A percentile compares a stretch with the other conserved stretches of the same genome.
Evolutionary conservation across 179 eudicot genomes (phyloP).

Genomic region (Actinidia chinensis): DNA sequence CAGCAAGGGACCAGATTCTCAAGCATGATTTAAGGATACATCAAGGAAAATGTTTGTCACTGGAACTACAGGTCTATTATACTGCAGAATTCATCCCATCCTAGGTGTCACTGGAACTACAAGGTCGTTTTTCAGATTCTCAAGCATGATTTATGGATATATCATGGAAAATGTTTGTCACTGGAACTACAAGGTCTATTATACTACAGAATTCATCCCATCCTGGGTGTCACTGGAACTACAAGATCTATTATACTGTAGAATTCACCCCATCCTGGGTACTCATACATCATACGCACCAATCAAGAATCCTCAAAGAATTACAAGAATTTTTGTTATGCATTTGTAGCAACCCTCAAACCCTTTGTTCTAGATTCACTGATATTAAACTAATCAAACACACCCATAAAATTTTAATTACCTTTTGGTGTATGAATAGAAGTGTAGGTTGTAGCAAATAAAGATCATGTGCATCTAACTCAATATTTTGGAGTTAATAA

Average conservation of each 20-base stretch:
- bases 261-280: not conserved
- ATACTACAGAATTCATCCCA: not conserved
- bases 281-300: not conserved
- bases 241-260: not conserved
- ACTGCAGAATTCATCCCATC: not conserved
- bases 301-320: slow-evolving; percentile 5
- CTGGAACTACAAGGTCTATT: not conserved
- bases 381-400: not conserved
- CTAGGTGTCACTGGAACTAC: too few species aligned
- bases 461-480: not conserved
- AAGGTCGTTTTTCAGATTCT: too few species aligned
- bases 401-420: not conserved
- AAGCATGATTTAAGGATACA: slow-evolving; percentile 8
- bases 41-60: not conserved
- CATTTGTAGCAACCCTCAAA: not conserved
- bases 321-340: not conserved
- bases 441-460: not conserved
- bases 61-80: not conserved
- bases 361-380: not conserved
- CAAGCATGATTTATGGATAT: slow-evolving; percentile 11
- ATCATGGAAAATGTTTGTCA: not conserved
- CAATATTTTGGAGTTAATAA: not conserved
- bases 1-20: slow-evolving; percentile 40
- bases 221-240: not conserved
- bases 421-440: not conserved